Evolutionary conservation across 257 asterid genomes (phyloP).

Genomic region (Schizonepeta tenuifolia): DNA sequence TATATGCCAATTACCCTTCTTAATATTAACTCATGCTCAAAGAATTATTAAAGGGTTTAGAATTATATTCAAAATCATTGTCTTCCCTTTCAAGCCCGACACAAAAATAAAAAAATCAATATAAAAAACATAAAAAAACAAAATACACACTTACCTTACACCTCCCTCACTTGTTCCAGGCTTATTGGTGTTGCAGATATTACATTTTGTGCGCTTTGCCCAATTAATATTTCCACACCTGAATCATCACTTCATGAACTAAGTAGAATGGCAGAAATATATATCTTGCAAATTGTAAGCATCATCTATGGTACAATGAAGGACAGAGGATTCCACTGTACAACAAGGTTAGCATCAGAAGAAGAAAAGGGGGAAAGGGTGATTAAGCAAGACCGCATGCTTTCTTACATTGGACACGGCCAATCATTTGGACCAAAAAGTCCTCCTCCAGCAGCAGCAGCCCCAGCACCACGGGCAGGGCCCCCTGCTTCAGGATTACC

Average conservation of each 20-base stretch:
- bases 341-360: conserved; percentile 6
- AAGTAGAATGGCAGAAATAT: conserved; percentile 19
- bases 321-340: not conserved
- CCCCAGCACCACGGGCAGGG: conserved; percentile 62
- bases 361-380: not conserved
- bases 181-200: conserved; percentile 97
- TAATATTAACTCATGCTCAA: too few species aligned
- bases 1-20: too few species aligned
- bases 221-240: conserved; percentile 99
- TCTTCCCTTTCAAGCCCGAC: not conserved
- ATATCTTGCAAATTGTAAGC: not conserved
- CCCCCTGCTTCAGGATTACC: conserved; percentile 76
- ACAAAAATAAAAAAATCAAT: not conserved
- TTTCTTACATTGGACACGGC: conserved; percentile 96
- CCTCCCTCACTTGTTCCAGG: conserved; percentile 97
- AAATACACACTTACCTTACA: conserved; percentile 65
- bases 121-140: not conserved
- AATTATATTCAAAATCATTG: too few species aligned
- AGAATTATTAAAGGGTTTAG: too few species aligned
- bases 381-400: not conserved
- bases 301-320: not conserved
- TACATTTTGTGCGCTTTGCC: conserved; percentile 97
- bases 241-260: conserved; percentile 31
- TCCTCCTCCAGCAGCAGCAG: conserved; percentile 63
- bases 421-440: conserved; percentile 99